phyloP scores from a whole-genome alignment of 495 filamentous ascomycete genomes.

The Penicillium manginii region DNA sequence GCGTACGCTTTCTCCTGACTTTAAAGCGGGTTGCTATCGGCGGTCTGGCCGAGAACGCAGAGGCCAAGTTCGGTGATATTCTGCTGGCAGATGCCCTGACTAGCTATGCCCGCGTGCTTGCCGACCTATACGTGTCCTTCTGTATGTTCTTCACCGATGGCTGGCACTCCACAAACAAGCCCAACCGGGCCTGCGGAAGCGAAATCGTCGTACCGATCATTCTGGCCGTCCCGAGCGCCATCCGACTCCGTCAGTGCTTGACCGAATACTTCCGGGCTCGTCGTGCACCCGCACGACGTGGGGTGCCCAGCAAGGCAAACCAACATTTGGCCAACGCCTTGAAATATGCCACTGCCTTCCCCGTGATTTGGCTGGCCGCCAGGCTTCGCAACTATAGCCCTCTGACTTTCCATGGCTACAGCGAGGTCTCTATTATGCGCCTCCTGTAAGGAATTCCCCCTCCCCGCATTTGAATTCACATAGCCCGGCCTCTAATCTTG shows the following conservation, averaged over 20 bases:
- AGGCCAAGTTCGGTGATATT: slow-evolving; percentile 93
- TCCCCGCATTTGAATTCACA: not conserved
- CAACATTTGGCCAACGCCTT: slow-evolving; percentile 90
- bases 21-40: slow-evolving; percentile 76
- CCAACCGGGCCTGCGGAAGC: slow-evolving; percentile 80
- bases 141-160: slow-evolving; percentile 83
- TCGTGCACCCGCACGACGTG: slow-evolving; percentile 43
- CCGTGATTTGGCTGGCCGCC: slow-evolving; percentile 79
- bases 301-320: slow-evolving; percentile 62
- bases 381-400: slow-evolving; percentile 71
- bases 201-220: slow-evolving; percentile 75
- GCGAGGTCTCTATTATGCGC: slow-evolving; percentile 59
- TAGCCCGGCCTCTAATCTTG: not conserved
- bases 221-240: slow-evolving; percentile 77
- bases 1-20: slow-evolving; percentile 71
- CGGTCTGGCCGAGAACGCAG: slow-evolving; percentile 75
- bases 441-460: slow-evolving; percentile 47
- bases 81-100: slow-evolving; percentile 94
- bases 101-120: slow-evolving; percentile 88
- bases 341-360: slow-evolving; percentile 91
- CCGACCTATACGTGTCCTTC: slow-evolving; percentile 81
- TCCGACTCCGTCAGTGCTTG: slow-evolving; percentile 89
- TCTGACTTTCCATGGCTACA: slow-evolving; percentile 53
- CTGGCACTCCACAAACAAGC: slow-evolving; percentile 73
- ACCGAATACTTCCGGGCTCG: slow-evolving; percentile 82